phyloP scores from a whole-genome alignment of 1,284 basidiomycete genomes.

The Caloboletus firmus region DNA sequence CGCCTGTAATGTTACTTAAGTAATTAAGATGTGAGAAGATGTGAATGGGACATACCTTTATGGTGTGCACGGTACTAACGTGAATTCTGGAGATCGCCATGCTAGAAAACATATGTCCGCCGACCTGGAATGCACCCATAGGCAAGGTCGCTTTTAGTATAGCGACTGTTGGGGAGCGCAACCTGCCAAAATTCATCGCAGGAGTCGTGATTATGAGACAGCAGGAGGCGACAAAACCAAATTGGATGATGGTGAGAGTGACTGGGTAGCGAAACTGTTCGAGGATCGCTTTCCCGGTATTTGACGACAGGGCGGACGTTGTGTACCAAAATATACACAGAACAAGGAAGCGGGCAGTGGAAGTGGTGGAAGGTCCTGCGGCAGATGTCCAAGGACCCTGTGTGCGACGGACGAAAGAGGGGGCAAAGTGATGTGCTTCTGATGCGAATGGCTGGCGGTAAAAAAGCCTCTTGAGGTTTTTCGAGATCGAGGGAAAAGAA shows the following conservation, averaged over 20 bases:
- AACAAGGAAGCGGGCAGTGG: slow-evolving; percentile 52
- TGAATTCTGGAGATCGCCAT: slow-evolving; percentile 96
- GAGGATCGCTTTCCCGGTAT: slow-evolving; percentile 88
- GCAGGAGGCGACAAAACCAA: slow-evolving; percentile 88
- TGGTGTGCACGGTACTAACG: slow-evolving; percentile 97
- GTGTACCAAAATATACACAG: slow-evolving; percentile 81
- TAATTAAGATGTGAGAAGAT: not conserved
- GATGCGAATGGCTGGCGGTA: slow-evolving; percentile 15
- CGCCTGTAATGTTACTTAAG: slow-evolving; percentile 55
- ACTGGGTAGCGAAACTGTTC: slow-evolving; percentile 85
- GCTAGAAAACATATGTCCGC: slow-evolving; percentile 96
- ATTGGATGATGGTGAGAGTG: slow-evolving; percentile 96
- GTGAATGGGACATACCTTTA: slow-evolving; percentile 69
- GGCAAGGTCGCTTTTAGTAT: slow-evolving; percentile 83
- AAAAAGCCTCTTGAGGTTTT: slow-evolving; percentile 23
- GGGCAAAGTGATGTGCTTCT: slow-evolving; percentile 15
- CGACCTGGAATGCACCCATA: slow-evolving; percentile 93
- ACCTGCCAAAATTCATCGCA: slow-evolving; percentile 59
- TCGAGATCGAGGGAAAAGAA: slow-evolving; percentile 10
- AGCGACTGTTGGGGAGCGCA: slow-evolving; percentile 68
- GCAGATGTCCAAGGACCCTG: slow-evolving; percentile 17
- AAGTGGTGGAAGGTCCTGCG: slow-evolving; percentile 15
- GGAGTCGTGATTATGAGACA: slow-evolving; percentile 82
- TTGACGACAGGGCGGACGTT: slow-evolving; percentile 84
- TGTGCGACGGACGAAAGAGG: slow-evolving; percentile 31